These are phyloP conservation scores for Biscogniauxia marginata DNA, from an alignment of 2,329 filamentous ascomycete genomes.

Conservation along the genomic window DNA sequence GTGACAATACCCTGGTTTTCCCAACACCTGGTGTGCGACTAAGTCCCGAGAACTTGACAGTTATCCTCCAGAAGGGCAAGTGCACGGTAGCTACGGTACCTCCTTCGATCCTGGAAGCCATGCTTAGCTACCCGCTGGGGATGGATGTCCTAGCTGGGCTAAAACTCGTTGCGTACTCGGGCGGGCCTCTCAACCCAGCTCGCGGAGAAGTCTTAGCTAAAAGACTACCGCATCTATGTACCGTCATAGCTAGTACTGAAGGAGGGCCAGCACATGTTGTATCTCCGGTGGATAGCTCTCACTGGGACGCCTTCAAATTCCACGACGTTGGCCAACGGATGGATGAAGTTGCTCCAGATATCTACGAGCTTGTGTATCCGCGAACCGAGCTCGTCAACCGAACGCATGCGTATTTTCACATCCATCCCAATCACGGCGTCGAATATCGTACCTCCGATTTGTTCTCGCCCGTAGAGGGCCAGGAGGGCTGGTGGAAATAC, in stretches of 20 bases:
- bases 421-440: constrained; percentile 37
- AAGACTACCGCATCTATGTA: constrained; percentile 21
- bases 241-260: constrained; percentile 25
- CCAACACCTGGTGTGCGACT: constrained; percentile 19
- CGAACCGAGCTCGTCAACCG: constrained; percentile 23
- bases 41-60: constrained; percentile 22
- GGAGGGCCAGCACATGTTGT: constrained; percentile 16
- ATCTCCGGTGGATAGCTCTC: constrained; percentile 17
- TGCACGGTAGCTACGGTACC: constrained; percentile 14
- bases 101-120: constrained; percentile 24
- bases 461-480: constrained; percentile 38
- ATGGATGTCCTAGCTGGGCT: constrained; percentile 18
- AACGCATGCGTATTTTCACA: constrained; percentile 24
- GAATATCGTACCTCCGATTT: constrained; percentile 41
- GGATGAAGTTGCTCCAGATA: constrained; percentile 29
- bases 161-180: constrained; percentile 23
- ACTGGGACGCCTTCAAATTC: constrained; percentile 29
- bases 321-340: constrained; percentile 31
- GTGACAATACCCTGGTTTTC: constrained; percentile 17
- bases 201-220: constrained; percentile 19
- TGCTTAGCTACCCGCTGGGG: constrained; percentile 19
- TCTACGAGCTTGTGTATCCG: constrained; percentile 32
- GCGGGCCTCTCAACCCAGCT: constrained; percentile 25
- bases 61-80: constrained; percentile 16
- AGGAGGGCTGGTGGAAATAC: constrained; percentile 42